phyloP scores from a whole-genome alignment of 495 filamentous ascomycete species.

The Parathielavia hyrcaniae region DNA sequence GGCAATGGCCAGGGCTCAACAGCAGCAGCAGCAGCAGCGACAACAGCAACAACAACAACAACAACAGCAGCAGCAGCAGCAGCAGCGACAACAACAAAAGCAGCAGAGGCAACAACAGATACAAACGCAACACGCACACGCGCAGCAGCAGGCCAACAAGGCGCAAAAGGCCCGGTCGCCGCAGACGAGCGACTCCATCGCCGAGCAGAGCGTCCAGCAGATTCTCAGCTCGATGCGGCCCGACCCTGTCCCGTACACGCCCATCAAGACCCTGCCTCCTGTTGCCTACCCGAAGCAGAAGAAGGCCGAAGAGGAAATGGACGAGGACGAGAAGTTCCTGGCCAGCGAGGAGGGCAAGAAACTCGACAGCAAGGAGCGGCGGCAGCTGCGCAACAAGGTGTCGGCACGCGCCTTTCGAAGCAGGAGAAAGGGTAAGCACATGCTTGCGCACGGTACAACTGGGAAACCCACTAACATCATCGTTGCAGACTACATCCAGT shows the following conservation, averaged over 20 bases:
- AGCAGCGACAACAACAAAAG: slow-evolving; percentile 45
- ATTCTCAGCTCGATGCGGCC: slow-evolving; percentile 79
- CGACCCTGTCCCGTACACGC: slow-evolving; percentile 45
- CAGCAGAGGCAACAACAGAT: slow-evolving; percentile 56
- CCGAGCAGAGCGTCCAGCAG: slow-evolving; percentile 80
- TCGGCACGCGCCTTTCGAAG: slow-evolving; percentile 95
- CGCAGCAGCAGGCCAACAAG: slow-evolving; percentile 49
- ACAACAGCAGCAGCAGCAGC: slow-evolving; percentile 60
- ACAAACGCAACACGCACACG: slow-evolving; percentile 60
- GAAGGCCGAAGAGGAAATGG: slow-evolving; percentile 97
- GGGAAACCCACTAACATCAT: slow-evolving; percentile 40
- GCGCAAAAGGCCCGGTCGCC: slow-evolving; percentile 39
- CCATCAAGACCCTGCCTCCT: slow-evolving; percentile 31
- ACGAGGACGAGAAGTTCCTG: slow-evolving; percentile 89
- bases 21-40: slow-evolving; percentile 56
- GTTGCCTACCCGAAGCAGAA: slow-evolving; percentile 46
- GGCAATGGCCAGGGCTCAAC: slow-evolving; percentile 51
- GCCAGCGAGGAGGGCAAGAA: slow-evolving; percentile 97
- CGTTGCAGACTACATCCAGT: slow-evolving; percentile 77
- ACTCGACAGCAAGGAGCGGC: slow-evolving; percentile 85
- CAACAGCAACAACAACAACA: slow-evolving; percentile 60
- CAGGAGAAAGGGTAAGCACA: slow-evolving; percentile 78
- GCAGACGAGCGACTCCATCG: slow-evolving; percentile 55
- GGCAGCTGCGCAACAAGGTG: slow-evolving; percentile 95
- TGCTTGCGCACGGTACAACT: not conserved